Base-by-base conservation (phyloP, 2,329 filamentous ascomycete species). In the Venturia asperata region DNA sequence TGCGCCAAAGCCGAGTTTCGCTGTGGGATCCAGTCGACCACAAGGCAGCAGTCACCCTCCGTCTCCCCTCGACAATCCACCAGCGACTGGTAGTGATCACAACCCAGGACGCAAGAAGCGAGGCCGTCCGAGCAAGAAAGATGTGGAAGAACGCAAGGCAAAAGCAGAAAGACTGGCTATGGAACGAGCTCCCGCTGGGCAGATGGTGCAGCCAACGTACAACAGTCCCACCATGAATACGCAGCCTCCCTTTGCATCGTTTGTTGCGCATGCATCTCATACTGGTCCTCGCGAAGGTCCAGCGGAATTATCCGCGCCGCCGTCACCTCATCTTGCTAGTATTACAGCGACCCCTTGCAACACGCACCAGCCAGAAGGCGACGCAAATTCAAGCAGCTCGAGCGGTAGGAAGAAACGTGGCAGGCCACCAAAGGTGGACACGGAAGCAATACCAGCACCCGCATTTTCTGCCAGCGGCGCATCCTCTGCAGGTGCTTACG, bases 41-140 rank as follows among this genome's bases (percentile, higher is more conserved):
- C 30, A 58, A 15, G 30, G 52, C 10, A 15, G 34, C 2, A 37
- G 21, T 42, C 64, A 43, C 17, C 56, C 64, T 34, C 37, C 42
- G 41, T 65, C 64, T 34, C 64, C 64, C 6, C 47, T 65, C 30
- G 64, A 37, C 34, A 27, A 65, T 30, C 64, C 64, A 19, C 17
- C 64, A 21, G n/a, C 37, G 13, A 42, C 17, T 34, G 21, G 63
- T 15, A 30, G 27, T 55, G 64, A 65, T 15, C 56, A 21, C 24
- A 49, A 56, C 17, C 52, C 52, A 47, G 19, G 49, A n/a, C 55
- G 64, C 24, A 65, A 65, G 11, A 65, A 65, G 30, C 52, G 64
- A 37, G 64, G 64, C 13, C 64, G 64, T 19, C 64, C 64, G 21
- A 65, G 52, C 39, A 65, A 65, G 45, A 55, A 65, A 49, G 64